These are phyloP conservation scores for Anethum foeniculum DNA, from an alignment of 140 eudicot species.

Conservation along the genomic window DNA sequence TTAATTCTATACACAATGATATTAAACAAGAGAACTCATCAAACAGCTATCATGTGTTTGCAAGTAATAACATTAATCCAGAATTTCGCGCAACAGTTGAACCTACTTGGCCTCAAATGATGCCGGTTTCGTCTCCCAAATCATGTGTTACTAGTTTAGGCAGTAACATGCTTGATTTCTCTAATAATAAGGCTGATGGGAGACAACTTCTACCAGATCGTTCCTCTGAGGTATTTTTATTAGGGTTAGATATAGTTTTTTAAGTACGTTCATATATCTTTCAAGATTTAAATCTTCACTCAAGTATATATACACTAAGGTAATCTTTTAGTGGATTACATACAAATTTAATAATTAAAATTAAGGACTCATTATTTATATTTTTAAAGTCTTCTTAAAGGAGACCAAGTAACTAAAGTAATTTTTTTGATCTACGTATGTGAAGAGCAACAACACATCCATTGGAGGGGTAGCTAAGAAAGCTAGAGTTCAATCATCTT, in stretches of 20 bases:
- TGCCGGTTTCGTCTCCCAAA: conserved; percentile 63
- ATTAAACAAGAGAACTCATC: conserved; percentile 53
- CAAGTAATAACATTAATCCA: conserved; percentile 19
- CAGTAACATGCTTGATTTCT: conserved; percentile 68
- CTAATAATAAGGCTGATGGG: conserved; percentile 38
- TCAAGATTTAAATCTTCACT: neutral
- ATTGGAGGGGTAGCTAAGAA: conserved; percentile 76
- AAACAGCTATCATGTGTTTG: conserved; percentile 16
- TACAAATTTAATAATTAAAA: neutral
- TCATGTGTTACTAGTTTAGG: conserved; percentile 66
- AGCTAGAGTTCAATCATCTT: conserved; percentile 72
- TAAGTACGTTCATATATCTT: neutral
- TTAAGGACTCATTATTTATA: neutral
- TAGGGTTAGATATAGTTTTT: neutral
- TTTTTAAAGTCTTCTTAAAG: neutral
- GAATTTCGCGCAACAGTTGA: conserved; percentile 22
- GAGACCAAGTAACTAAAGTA: neutral
- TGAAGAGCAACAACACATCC: conserved; percentile 73
- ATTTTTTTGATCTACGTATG: conserved; percentile 11
- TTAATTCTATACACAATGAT: conserved; percentile 10
- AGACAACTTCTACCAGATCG: conserved; percentile 64
- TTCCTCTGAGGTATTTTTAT: conserved; percentile 58
- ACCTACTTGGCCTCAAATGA: conserved; percentile 46
- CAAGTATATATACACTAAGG: neutral
- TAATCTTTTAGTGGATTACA: neutral